Evolutionary conservation across 2,329 filamentous ascomycete genomes (phyloP).

Genomic region (Raffaelea ambrosiae): DNA sequence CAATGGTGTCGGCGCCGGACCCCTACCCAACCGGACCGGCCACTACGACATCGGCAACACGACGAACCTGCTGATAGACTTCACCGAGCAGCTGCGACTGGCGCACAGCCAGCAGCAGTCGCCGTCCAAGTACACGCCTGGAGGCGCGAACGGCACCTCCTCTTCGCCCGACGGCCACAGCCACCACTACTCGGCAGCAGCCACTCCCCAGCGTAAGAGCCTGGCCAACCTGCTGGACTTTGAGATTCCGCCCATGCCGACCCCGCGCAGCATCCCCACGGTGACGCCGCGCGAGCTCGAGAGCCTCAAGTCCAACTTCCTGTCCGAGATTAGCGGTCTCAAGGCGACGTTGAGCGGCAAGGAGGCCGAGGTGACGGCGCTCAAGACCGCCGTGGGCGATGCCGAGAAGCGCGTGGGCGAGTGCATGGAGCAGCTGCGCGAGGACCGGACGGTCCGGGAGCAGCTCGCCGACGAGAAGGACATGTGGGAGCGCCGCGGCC

Average conservation of each 20-base stretch:
- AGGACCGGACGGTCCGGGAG: constrained; percentile 64
- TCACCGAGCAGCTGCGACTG: constrained; percentile 63
- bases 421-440: constrained; percentile 72
- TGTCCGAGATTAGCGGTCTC: constrained; percentile 90
- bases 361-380: constrained; percentile 79
- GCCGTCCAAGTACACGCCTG: background rate
- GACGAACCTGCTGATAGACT: constrained; percentile 76
- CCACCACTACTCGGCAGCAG: too few relatives aligned
- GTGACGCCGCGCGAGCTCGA: constrained; percentile 90
- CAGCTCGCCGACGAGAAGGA: constrained; percentile 66
- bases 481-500: constrained; percentile 74
- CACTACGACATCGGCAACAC: constrained; percentile 51
- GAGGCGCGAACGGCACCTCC: too few relatives aligned
- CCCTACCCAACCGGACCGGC: constrained; percentile 23
- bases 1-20: constrained; percentile 19
- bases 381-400: constrained; percentile 81
- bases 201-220: constrained; percentile 39
- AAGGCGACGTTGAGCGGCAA: constrained; percentile 87
- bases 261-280: constrained; percentile 81
- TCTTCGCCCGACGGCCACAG: too few relatives aligned
- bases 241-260: constrained; percentile 88
- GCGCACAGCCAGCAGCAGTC: constrained; percentile 24
- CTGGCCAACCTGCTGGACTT: constrained; percentile 73
- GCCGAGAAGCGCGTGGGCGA: constrained; percentile 88
- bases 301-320: constrained; percentile 79